Percentiles rank a stretch among this genome's conserved stretches.
phyloP scores from a whole-genome alignment of 306 rosid species.

The Sicyos baderoa region DNA sequence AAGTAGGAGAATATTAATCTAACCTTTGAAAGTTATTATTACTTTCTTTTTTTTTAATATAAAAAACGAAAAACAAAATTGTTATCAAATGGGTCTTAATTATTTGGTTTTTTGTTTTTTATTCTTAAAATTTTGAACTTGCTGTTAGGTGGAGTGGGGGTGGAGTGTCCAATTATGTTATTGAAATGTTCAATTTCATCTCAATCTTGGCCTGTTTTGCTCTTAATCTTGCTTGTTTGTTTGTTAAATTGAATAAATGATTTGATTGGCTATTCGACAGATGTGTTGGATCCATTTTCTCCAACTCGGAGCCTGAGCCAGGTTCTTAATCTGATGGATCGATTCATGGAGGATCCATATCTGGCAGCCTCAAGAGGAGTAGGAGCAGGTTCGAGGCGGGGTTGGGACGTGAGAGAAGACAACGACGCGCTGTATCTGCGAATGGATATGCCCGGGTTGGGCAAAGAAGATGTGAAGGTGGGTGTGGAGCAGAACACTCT shows the following conservation, averaged over 20 bases:
- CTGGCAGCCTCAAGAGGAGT: constrained; percentile 36
- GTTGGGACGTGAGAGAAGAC: constrained; percentile 60
- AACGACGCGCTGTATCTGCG: constrained; percentile 40
- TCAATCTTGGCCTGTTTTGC: no score
- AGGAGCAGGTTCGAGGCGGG: constrained; percentile 50
- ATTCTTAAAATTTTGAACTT: no score
- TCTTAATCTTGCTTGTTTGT: no score
- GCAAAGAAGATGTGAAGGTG: constrained; percentile 58
- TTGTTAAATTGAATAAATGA: neutral
- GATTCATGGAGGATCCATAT: constrained; percentile 53
- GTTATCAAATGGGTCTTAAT: no score
- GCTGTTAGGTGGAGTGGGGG: no score
- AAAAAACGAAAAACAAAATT: no score
- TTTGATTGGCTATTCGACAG: constrained; percentile 35
- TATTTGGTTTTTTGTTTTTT: no score
- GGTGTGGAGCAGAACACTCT: constrained; percentile 60
- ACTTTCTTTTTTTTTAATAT: no score
- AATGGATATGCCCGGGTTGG: constrained; percentile 70
- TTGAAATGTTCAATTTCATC: no score
- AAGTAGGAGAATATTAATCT: no score
- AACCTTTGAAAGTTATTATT: no score
- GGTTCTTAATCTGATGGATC: constrained; percentile 72
- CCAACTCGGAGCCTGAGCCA: constrained; percentile 63
- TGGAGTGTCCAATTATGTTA: no score
- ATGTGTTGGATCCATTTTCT: constrained; percentile 59